Evolutionary conservation across 208 protist genomes (phyloP).

Genomic region (Naegleria fowleri): DNA sequence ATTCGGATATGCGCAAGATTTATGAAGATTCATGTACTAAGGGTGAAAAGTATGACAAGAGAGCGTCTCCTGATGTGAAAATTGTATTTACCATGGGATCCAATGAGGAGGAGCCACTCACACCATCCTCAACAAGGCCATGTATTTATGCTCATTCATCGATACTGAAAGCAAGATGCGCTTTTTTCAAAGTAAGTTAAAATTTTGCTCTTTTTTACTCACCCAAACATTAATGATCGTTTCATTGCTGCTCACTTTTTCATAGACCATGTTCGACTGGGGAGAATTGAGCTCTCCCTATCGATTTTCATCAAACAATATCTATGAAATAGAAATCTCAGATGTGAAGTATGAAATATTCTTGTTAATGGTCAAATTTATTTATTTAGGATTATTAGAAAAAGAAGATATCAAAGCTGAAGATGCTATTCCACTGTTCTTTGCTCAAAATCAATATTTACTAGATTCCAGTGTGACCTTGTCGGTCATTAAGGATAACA

Average conservation of each 20-base stretch:
- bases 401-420: neutral
- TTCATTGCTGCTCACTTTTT: no score
- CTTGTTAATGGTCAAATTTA: neutral
- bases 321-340: neutral
- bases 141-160: neutral
- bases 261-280: neutral
- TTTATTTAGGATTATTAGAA: neutral
- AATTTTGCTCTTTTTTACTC: no score
- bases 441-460: slow-evolving; percentile 6
- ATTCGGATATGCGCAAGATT: neutral
- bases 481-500: neutral
- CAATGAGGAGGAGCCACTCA: neutral
- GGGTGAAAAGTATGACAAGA: neutral
- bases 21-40: neutral
- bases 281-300: neutral
- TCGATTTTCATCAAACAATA: neutral
- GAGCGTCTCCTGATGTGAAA: neutral
- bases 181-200: neutral
- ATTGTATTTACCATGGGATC: neutral
- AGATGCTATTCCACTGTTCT: neutral
- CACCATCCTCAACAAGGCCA: neutral
- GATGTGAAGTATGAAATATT: slow-evolving; percentile 1
- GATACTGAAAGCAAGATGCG: neutral
- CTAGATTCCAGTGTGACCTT: neutral
- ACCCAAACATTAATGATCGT: no score